Evolutionary conservation across 73 alveolate genomes (phyloP).

Genomic region (Effrenium voratum): DNA sequence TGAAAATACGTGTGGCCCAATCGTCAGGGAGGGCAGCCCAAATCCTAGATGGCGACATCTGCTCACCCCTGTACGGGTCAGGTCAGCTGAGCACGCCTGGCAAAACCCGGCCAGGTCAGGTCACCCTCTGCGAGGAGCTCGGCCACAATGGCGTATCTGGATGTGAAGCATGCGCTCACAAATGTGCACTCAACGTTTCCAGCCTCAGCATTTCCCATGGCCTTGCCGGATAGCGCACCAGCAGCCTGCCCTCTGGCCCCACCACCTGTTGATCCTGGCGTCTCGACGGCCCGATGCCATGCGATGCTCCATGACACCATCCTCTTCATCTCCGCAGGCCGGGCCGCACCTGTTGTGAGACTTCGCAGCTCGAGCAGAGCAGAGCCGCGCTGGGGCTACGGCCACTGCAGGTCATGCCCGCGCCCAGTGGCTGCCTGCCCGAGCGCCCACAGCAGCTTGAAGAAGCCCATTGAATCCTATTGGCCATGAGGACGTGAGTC

Average conservation of each 20-base stretch:
- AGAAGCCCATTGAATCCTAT: too few species aligned
- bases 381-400: too few species aligned
- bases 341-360: conserved; percentile 70
- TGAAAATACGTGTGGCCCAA: conserved; percentile 19
- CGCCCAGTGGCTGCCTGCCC: too few species aligned
- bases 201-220: conserved; percentile 50
- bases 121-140: not conserved
- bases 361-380: too few species aligned
- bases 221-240: conserved; percentile 31
- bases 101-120: conserved; percentile 41
- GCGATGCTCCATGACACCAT: not conserved
- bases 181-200: not conserved
- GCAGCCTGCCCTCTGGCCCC: not conserved
- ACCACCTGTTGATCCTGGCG: conserved; percentile 42
- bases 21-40: conserved; percentile 14
- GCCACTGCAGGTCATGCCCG: too few species aligned
- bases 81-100: not conserved
- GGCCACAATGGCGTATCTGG: conserved; percentile 1
- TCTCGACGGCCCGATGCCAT: too few species aligned
- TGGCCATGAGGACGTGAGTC: too few species aligned
- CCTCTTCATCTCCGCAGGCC: not conserved
- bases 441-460: too few species aligned
- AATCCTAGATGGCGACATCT: not conserved
- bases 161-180: not conserved
- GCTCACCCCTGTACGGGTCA: not conserved